Evolutionary conservation across 352 stramenopile species (phyloP), one percentile per base, ranked within the genome.

Genomic region (Aphanomyces stellatus): DNA sequence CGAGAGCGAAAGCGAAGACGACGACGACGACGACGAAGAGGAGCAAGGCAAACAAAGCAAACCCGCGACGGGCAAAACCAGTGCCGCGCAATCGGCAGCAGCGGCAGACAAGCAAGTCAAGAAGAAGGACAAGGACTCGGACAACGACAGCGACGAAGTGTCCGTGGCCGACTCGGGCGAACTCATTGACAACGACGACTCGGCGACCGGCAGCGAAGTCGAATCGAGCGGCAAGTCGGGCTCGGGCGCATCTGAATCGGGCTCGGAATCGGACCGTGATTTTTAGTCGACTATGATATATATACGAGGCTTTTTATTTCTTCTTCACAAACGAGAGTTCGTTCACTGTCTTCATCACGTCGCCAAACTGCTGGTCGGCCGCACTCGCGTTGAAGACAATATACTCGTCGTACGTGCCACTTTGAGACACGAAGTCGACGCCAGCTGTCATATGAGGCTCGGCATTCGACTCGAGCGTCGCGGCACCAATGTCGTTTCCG

Each of bases 261-360:
- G 84, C 62, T 91, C 79, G 31, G 85, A 91, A 62, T 91, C 82
- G n/a, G 83, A 92, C 62, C 85, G 90, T 67, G 82, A 92, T 62
- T 91, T 93, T 56, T 91, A 57, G 33, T 56, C 8, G n/a, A n/a
- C n/a, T n/a, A n/a, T n/a, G n/a, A n/a, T n/a, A n/a, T n/a, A n/a
- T n/a, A n/a, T n/a, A n/a, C n/a, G n/a, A n/a, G n/a, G n/a, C n/a
- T n/a, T 2, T 30, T 34, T 57, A 57, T 11, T 57, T 57, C 19
- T 57, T 57, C 27, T 57, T 57, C 22, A 57, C 49, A 57, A 57
- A 57, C 49, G 49, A 40, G 22, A 57, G 49, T 24, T 57, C 49
- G 30, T 57, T 57, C 15, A 57, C 49, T 33, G 49, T 57, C 49
- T 57, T 57, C 49, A 57, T 57, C 22, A 57, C 49, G 30, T 57